These are phyloP conservation scores for Aureobasidium vineae DNA, from an alignment of 2,329 filamentous ascomycete genomes.

Conservation along the genomic window DNA sequence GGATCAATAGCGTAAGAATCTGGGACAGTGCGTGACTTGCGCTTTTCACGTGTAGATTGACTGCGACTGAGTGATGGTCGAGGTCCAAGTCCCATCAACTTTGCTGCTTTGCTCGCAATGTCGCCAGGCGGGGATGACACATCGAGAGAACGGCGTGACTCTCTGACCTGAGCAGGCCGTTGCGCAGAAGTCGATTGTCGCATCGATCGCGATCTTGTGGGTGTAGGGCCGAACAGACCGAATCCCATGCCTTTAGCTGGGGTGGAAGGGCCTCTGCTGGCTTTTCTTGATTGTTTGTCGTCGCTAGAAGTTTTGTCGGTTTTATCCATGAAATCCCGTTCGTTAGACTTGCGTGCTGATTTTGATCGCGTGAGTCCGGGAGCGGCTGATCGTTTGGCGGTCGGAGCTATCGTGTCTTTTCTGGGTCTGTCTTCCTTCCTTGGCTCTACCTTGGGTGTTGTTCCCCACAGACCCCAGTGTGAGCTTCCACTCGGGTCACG, in stretches of 20 bases:
- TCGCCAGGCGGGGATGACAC: conserved; percentile 9
- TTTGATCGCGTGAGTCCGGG: conserved; percentile 55
- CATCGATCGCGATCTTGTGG: conserved; percentile 56
- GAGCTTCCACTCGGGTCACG: conserved; percentile 59
- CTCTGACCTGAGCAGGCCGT: background rate
- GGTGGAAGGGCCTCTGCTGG: conserved; percentile 49
- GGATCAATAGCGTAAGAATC: conserved; percentile 65
- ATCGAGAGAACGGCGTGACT: conserved; percentile 1
- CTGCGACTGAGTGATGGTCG: conserved; percentile 44
- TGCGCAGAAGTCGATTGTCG: conserved; percentile 61
- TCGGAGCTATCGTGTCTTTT: conserved; percentile 42
- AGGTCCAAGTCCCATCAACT: conserved; percentile 55
- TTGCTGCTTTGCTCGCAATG: conserved; percentile 19
- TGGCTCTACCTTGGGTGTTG: conserved; percentile 43
- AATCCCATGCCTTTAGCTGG: conserved; percentile 59
- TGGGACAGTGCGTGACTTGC: conserved; percentile 52
- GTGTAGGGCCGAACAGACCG: conserved; percentile 56
- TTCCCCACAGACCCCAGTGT: conserved; percentile 72
- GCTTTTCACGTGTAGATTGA: conserved; percentile 51
- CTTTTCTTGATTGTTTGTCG: conserved; percentile 61
- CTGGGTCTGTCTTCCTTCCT: conserved; percentile 47
- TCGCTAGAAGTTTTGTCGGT: conserved; percentile 62
- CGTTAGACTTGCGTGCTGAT: conserved; percentile 54
- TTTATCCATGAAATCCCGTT: conserved; percentile 45
- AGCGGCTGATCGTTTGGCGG: conserved; percentile 43